Evolutionary conservation across 768 basidiomycete species (phyloP).

Genomic region (Leucosporidium scottii): DNA sequence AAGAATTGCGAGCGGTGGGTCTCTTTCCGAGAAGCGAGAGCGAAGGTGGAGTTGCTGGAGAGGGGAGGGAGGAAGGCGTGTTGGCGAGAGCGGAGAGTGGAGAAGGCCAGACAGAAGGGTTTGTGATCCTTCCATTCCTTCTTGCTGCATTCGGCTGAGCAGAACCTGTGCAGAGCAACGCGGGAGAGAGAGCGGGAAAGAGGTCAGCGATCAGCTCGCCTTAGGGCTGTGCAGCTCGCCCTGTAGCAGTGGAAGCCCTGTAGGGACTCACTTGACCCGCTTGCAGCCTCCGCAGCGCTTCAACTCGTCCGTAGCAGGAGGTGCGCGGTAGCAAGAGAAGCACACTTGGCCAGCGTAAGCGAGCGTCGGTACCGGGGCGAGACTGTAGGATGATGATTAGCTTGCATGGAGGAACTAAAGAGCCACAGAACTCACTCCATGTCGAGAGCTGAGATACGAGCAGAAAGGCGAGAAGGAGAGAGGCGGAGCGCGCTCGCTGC

Average conservation of each 20-base stretch:
- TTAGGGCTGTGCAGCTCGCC: background rate
- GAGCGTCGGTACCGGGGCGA: no score
- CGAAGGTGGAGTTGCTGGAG: background rate
- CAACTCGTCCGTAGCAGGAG: background rate
- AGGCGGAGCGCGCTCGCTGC: no score
- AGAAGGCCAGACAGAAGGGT: constrained; percentile 14
- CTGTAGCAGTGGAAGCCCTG: background rate
- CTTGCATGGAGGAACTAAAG: no score
- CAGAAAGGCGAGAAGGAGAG: no score
- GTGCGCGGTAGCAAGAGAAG: constrained; percentile 13
- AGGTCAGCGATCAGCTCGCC: background rate
- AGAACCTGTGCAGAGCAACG: constrained; percentile 9
- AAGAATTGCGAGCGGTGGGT: constrained; percentile 8
- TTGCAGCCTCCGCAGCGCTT: constrained; percentile 17
- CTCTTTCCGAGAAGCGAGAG: background rate
- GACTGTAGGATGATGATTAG: no score
- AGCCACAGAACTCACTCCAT: no score
- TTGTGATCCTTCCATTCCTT: constrained; percentile 21
- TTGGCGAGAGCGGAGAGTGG: constrained; percentile 8
- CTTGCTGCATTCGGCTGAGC: constrained; percentile 9
- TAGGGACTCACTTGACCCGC: constrained; percentile 3
- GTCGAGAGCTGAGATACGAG: no score
- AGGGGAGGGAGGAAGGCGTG: constrained; percentile 1
- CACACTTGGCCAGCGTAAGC: background rate
- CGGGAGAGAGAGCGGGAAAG: background rate